Conservation (phyloP, 208 protist genomes). For the Acanthamoeba culbertsoni region DNA sequence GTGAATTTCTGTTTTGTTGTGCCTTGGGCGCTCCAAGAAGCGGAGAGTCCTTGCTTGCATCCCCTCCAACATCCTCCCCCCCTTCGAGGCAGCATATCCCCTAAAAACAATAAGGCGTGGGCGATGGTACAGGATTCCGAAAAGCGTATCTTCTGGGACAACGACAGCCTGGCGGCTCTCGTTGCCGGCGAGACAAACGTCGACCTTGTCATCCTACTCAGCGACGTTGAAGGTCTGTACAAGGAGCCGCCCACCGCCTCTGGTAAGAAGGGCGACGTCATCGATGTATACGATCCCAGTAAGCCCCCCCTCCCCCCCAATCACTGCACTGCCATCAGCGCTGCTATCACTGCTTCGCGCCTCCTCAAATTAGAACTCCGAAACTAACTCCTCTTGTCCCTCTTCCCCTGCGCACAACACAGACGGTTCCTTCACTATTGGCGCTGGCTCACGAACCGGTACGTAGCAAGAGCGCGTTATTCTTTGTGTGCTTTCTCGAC, state of each 20-base stretch:
- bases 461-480: not conserved
- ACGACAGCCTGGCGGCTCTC: constrained; percentile 82
- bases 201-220: constrained; percentile 81
- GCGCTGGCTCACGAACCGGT: not conserved
- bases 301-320: not conserved
- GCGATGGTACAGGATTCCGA: not conserved
- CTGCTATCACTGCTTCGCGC: too few relatives aligned
- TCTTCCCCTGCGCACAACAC: not conserved
- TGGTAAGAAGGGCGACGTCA: not conserved
- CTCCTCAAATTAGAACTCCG: too few relatives aligned
- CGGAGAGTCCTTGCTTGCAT: too few relatives aligned
- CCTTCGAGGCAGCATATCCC: too few relatives aligned
- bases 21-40: too few relatives aligned
- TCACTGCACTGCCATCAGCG: not conserved
- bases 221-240: constrained; percentile 83
- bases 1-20: too few relatives aligned
- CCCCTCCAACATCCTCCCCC: too few relatives aligned
- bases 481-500: not conserved
- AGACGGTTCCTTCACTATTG: not conserved
- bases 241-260: constrained; percentile 69
- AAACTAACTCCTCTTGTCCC: not conserved
- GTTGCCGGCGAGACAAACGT: constrained; percentile 75
- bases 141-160: constrained; percentile 65
- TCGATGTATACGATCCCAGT: not conserved
- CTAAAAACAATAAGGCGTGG: not conserved